Base-by-base conservation (phyloP, 2,329 filamentous ascomycete species). In the Colletotrichum sp. region DNA sequence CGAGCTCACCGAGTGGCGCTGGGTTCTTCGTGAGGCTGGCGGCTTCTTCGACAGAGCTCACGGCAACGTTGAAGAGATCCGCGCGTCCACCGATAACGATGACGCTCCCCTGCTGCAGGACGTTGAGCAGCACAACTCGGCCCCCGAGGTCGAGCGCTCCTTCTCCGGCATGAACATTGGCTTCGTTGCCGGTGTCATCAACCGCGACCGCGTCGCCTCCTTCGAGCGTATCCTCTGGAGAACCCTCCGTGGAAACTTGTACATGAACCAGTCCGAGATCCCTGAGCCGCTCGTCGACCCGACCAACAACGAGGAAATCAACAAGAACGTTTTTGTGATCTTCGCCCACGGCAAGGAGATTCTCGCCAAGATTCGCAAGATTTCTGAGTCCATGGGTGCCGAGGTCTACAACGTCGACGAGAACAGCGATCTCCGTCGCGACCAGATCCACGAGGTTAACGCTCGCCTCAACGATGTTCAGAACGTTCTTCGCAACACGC, bases 241-340 rank as follows among this genome's bases (percentile, higher is more conserved):
- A 82, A 98, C 98, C 1, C 92, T 99, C 57, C 95, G 97, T 84
- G 97, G 97, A 81, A 99, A 99, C 86, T 89, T 99, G 78, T 99
- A 99, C 90, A 99, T 99, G 97, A 99, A 99, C 87, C 98, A 99
- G 89, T 96, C 96, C 55, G 97, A 99, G 89, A 99, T 99, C 77
- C 93, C 96, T 9, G 96, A 99, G 84, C 93, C 95, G 48, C 94
- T 99, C 80, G 90, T 98, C 84, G 95, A 99, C 84, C 96, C 97
- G 18, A 91, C 94, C 83, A 98, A 92, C 87, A 98, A 99, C 84
- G 96, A 99, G 86, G 90, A 95, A 78, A 91, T 98, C 80, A 93
- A 94, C 89, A 99, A 99, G 92, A 99, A 98, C 81, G 97, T 99
- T 72, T 99, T 99, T 82, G 96, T 99, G 82, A 99, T 99, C 85